Percentiles rank a stretch among this genome's conserved stretches.
These are phyloP conservation scores for Rubus parviflorus DNA, from an alignment of 306 rosid species.

Conservation along the genomic window DNA sequence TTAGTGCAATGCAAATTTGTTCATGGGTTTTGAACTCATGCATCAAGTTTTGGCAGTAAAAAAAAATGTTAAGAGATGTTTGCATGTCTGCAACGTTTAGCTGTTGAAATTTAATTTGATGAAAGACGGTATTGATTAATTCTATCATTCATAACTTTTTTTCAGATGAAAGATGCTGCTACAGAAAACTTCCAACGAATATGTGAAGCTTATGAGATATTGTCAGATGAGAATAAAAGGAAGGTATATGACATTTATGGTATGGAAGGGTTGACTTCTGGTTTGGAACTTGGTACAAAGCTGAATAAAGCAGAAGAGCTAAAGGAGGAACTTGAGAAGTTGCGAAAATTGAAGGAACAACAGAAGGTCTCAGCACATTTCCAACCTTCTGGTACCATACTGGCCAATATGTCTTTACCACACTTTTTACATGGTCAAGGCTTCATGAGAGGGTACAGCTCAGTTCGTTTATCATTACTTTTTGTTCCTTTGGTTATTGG, in stretches of 20 bases:
- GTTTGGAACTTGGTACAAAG: constrained; percentile 85
- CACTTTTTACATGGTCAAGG: constrained; percentile 61
- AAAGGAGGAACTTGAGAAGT: constrained; percentile 74
- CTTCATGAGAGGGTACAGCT: constrained; percentile 73
- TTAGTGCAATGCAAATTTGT: background rate
- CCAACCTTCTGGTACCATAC: constrained; percentile 72
- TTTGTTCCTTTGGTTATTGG: constrained; percentile 2
- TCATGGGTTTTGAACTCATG: background rate
- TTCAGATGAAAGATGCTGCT: constrained; percentile 85
- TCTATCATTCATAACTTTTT: background rate
- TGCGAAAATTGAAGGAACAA: constrained; percentile 60
- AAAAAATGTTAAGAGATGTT: background rate
- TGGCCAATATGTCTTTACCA: constrained; percentile 79
- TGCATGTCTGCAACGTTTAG: background rate
- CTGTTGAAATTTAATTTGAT: background rate
- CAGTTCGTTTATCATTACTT: constrained; percentile 12
- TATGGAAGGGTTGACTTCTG: constrained; percentile 85
- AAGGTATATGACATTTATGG: constrained; percentile 92
- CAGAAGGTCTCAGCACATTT: constrained; percentile 62
- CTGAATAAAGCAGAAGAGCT: constrained; percentile 74
- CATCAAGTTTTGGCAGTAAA: background rate
- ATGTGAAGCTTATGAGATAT: constrained; percentile 85
- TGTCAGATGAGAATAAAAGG: constrained; percentile 76
- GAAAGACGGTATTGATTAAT: background rate
- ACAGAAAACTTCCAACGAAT: constrained; percentile 90